Conservation (phyloP, 805 yeast species). For the Wickerhamiella australiensis region DNA sequence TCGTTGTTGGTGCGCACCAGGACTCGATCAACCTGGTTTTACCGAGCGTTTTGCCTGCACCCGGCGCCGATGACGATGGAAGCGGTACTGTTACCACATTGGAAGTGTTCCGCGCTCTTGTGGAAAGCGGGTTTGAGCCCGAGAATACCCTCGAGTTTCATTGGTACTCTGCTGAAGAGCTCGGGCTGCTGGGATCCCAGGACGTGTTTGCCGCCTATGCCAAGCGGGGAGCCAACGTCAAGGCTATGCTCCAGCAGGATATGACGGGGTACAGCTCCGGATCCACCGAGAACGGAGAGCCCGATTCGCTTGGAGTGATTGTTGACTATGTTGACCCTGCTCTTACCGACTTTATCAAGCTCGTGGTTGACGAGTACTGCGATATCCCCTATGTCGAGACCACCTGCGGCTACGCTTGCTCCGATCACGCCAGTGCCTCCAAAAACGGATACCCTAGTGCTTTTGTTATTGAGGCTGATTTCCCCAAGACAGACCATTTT, state of each 20-base stretch:
- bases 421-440: slow-evolving; percentile 81
- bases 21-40: slow-evolving; percentile 68
- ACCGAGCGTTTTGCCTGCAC: slow-evolving; percentile 60
- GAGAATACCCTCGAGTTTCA: slow-evolving; percentile 79
- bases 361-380: slow-evolving; percentile 50
- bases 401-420: slow-evolving; percentile 81
- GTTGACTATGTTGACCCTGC: slow-evolving; percentile 50
- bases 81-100: slow-evolving; percentile 71
- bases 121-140: slow-evolving; percentile 38
- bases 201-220: slow-evolving; percentile 55
- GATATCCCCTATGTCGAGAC: slow-evolving; percentile 61
- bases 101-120: slow-evolving; percentile 58
- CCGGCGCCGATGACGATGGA: slow-evolving; percentile 95
- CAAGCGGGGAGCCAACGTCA: slow-evolving; percentile 39
- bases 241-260: slow-evolving; percentile 86
- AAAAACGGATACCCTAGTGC: slow-evolving; percentile 76
- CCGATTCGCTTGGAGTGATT: slow-evolving; percentile 68
- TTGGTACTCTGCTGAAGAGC: slow-evolving; percentile 92
- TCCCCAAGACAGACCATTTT: slow-evolving; percentile 49
- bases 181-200: slow-evolving; percentile 75
- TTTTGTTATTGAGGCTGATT: slow-evolving; percentile 67
- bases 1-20: slow-evolving; percentile 81
- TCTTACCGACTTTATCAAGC: slow-evolving; percentile 50
- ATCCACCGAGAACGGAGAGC: slow-evolving; percentile 38
- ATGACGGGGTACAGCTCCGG: slow-evolving; percentile 73